These are phyloP conservation scores for Colletotrichum paranaense DNA, from an alignment of 2,329 filamentous ascomycete species.

Conservation along the genomic window DNA sequence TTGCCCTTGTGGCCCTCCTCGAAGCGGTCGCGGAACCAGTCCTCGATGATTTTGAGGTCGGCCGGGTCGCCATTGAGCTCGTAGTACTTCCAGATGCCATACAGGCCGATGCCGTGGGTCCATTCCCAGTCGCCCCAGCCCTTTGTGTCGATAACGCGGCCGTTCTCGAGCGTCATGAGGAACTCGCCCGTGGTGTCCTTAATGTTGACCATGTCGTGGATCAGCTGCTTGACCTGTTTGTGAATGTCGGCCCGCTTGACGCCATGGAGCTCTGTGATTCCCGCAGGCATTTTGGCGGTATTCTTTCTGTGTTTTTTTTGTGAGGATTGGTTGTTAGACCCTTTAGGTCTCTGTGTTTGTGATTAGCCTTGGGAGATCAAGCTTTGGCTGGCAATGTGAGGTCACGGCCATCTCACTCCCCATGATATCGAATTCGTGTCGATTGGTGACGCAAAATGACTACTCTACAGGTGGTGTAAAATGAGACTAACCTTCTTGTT, in stretches of 20 bases:
- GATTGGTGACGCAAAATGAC: not conserved
- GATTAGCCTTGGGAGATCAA: not conserved
- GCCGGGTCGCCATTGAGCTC: constrained; percentile 72
- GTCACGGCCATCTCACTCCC: not conserved
- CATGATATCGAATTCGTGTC: not conserved
- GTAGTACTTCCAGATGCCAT: constrained; percentile 87
- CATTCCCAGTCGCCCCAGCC: constrained; percentile 88
- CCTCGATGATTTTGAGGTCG: constrained; percentile 74
- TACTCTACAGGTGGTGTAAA: not conserved
- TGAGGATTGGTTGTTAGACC: not conserved
- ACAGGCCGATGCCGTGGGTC: constrained; percentile 84
- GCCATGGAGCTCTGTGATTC: constrained; percentile 51
- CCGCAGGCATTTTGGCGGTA: constrained; percentile 46
- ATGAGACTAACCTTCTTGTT: not conserved
- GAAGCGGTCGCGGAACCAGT: constrained; percentile 79
- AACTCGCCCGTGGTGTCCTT: constrained; percentile 81
- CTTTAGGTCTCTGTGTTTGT: not conserved
- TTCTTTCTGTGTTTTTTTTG: not conserved
- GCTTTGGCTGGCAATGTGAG: not conserved
- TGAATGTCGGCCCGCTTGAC: constrained; percentile 61
- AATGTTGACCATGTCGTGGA: constrained; percentile 81
- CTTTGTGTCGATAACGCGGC: constrained; percentile 84
- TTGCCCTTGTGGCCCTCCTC: constrained; percentile 80
- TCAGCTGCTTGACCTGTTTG: constrained; percentile 72
- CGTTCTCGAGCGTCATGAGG: constrained; percentile 76